These are phyloP conservation scores for Cadophora luteo-olivacea DNA, from an alignment of 2,329 filamentous ascomycete genomes.

Conservation along the genomic window DNA sequence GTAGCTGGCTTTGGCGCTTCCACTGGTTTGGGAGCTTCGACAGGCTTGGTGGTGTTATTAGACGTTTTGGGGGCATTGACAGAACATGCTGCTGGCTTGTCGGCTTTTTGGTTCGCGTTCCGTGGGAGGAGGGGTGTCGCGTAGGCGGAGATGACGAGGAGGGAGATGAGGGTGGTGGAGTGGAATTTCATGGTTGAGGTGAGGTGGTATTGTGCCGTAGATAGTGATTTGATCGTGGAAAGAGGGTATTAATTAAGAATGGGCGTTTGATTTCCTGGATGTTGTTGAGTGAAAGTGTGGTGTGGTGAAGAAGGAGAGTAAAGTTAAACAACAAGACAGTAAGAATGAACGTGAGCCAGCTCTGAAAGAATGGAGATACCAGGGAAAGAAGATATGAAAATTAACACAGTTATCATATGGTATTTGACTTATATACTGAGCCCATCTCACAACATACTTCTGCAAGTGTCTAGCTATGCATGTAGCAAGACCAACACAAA, in stretches of 20 bases:
- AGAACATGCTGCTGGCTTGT: neutral
- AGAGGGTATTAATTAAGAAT: neutral
- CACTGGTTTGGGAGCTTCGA: neutral
- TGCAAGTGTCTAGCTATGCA: neutral
- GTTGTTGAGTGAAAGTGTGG: neutral
- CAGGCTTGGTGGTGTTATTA: neutral
- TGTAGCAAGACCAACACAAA: neutral
- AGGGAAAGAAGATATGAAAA: neutral
- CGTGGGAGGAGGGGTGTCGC: conserved; percentile 9
- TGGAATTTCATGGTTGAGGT: conserved; percentile 13
- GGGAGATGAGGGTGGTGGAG: neutral
- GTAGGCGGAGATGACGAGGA: neutral
- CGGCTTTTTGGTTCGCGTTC: neutral
- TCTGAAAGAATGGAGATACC: neutral
- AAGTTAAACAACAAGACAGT: neutral
- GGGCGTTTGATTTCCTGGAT: neutral
- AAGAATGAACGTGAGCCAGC: conserved; percentile 20
- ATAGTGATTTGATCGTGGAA: conserved; percentile 3
- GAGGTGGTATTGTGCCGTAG: neutral
- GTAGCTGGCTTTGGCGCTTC: neutral
- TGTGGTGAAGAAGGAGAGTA: neutral
- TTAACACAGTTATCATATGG: neutral
- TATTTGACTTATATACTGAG: neutral
- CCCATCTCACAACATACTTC: neutral
- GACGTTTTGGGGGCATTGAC: neutral